phyloP scores from a whole-genome alignment of 2,329 filamentous ascomycete genomes.

The Taxawa tesnikishii region DNA sequence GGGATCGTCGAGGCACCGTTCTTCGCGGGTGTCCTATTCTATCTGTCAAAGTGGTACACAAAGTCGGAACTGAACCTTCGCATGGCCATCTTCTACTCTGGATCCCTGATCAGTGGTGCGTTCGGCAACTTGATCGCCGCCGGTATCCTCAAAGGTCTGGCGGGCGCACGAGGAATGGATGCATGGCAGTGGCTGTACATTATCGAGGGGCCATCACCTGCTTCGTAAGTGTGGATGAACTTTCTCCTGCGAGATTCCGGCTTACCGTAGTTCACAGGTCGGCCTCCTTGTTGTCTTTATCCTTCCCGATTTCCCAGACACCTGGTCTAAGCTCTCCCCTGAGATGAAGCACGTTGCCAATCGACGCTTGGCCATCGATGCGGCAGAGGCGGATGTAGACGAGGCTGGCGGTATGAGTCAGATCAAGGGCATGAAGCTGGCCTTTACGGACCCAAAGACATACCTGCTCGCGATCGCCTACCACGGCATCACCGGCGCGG shows the following conservation, averaged over 20 bases:
- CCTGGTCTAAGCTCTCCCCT: conserved; percentile 27
- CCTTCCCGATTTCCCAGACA: conserved; percentile 27
- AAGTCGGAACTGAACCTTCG: conserved; percentile 55
- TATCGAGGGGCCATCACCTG: conserved; percentile 55
- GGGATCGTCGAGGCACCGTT: conserved; percentile 23
- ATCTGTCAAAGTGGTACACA: conserved; percentile 56
- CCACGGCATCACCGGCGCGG: conserved; percentile 35
- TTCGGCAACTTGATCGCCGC: conserved; percentile 52
- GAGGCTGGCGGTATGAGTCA: conserved; percentile 36
- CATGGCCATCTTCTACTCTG: conserved; percentile 55
- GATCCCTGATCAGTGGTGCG: conserved; percentile 56
- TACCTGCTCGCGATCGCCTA: conserved; percentile 37
- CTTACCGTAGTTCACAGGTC: conserved; percentile 51
- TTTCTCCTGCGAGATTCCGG: conserved; percentile 26
- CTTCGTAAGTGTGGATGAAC: conserved; percentile 16
- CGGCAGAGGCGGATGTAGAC: conserved; percentile 36
- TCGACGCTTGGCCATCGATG: conserved; percentile 38
- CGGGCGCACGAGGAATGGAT: conserved; percentile 41
- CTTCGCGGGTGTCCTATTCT: conserved; percentile 38
- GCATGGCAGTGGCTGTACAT: conserved; percentile 55
- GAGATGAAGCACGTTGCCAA: conserved; percentile 36
- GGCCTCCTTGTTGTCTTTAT: conserved; percentile 17
- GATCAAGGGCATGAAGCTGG: conserved; percentile 37
- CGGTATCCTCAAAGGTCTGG: conserved; percentile 55
- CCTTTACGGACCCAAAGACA: conserved; percentile 38